These are phyloP conservation scores for Trichoderma guizhouense DNA, from an alignment of 2,329 filamentous ascomycete species.

Conservation along the genomic window DNA sequence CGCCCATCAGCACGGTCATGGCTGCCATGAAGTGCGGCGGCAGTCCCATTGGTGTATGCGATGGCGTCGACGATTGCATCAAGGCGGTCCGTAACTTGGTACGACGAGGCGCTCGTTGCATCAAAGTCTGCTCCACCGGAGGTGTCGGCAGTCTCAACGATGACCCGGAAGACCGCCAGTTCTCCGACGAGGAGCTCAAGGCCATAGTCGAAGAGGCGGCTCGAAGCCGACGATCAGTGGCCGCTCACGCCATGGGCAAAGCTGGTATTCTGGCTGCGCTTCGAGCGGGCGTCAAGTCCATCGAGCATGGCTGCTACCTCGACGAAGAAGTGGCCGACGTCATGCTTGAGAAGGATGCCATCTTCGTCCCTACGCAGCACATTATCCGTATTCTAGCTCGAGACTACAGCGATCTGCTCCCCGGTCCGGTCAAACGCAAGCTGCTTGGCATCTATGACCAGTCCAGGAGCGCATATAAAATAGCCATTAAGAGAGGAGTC, in stretches of 20 bases:
- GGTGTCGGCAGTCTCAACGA: constrained; percentile 40
- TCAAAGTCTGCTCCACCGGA: constrained; percentile 41
- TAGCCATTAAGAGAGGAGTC: constrained; percentile 37
- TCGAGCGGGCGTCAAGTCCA: constrained; percentile 35
- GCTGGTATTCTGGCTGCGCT: constrained; percentile 39
- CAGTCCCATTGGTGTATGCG: constrained; percentile 31
- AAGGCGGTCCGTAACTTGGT: constrained; percentile 39
- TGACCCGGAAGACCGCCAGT: constrained; percentile 38
- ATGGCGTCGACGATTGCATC: constrained; percentile 41
- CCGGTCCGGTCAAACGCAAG: constrained; percentile 24
- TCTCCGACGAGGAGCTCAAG: constrained; percentile 37
- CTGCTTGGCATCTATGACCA: constrained; percentile 34
- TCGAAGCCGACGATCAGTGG: constrained; percentile 36
- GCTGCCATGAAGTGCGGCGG: constrained; percentile 36
- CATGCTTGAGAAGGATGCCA: constrained; percentile 36
- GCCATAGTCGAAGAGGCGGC: constrained; percentile 38
- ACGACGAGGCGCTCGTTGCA: constrained; percentile 38
- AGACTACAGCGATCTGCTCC: constrained; percentile 32
- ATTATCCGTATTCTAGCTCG: constrained; percentile 33
- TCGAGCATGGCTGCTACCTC: constrained; percentile 41
- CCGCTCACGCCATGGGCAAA: constrained; percentile 41
- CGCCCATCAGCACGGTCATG: constrained; percentile 31
- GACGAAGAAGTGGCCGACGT: constrained; percentile 40
- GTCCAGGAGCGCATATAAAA: constrained; percentile 35
- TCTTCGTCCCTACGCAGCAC: constrained; percentile 40